phyloP scores from a whole-genome alignment of 805 yeast species.

The Metschnikowia dekortorum region DNA sequence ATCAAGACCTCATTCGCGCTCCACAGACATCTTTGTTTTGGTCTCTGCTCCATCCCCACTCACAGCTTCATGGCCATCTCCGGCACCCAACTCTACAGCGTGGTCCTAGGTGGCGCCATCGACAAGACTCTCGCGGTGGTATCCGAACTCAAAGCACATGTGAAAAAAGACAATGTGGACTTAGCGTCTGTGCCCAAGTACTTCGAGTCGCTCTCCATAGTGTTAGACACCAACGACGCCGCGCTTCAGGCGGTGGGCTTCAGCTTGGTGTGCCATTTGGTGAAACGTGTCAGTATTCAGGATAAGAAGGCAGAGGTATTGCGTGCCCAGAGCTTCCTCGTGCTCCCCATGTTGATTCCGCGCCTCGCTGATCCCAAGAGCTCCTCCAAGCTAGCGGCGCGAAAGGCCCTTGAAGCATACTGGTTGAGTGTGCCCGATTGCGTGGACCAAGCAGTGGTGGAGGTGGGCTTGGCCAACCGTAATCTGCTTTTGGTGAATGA shows the following conservation, averaged over 20 bases:
- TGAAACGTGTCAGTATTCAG: conserved; percentile 57
- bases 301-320: conserved; percentile 40
- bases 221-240: conserved; percentile 35
- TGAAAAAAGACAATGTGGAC: conserved; percentile 53
- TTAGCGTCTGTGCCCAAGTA: conserved; percentile 46
- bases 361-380: conserved; percentile 41
- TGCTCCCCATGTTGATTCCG: conserved; percentile 50
- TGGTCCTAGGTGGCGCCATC: conserved; percentile 9
- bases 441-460: conserved; percentile 44
- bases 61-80: conserved; percentile 13
- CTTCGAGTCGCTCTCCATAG: conserved; percentile 46
- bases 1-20: neutral
- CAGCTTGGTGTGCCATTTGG: conserved; percentile 50
- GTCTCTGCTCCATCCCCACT: neutral
- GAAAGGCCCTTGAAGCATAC: conserved; percentile 48
- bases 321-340: conserved; percentile 37
- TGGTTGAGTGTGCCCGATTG: conserved; percentile 50
- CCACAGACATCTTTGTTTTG: conserved; percentile 4
- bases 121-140: conserved; percentile 19
- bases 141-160: conserved; percentile 45
- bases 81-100: conserved; percentile 12
- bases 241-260: conserved; percentile 42
- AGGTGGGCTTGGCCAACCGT: conserved; percentile 39
- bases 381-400: conserved; percentile 40
- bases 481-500: conserved; percentile 39